Evolutionary conservation across 371 early-diverging fungal species (phyloP), one percentile per base, ranked within the genome.

Genomic region (Mortierella polycephala): DNA sequence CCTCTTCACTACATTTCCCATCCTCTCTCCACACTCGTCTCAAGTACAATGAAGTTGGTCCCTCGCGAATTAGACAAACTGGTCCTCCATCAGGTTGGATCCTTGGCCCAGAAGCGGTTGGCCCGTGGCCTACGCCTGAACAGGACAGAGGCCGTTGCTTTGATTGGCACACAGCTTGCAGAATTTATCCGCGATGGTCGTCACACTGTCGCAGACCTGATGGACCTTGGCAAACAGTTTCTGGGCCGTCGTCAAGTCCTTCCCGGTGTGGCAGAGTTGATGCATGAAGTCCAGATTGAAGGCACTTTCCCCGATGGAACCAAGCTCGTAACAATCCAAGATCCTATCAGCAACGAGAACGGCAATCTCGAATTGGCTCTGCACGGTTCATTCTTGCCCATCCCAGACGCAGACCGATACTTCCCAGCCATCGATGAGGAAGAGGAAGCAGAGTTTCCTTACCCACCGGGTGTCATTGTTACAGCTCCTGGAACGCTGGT

Each of bases 31-130:
- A 54, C 47, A 18, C 65, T 37, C 37, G 45, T 44, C 9, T 50
- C 4, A 57, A 30, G 18, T 37, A 67, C 16, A 11, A 91, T 91
- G 91, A 86, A 86, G 59, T 86, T 96, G 40, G 82, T 93, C 52
- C 96, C 98, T 23, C 90, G 95, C 57, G 97, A 98, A 80, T 70
- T 95, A 41, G 97, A 98, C 88, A 96, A 96, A 81, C 89, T 97
- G 6, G 54, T 91, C 23, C 88, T 96, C 6, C 87, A 89, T 76
- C 93, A 94, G 83, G 94, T 92, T 45, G 98, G 96, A 21, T 84
- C 60, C 68, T 85, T 97, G 59, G 96, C 98, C 11, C 98, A 97
- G 80, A 91, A 91, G 64, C 89, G 96, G 6, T 88, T 96, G 37
- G 93, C 95, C 12, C 90, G 96, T 18, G 96, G 96, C 9, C 80